These are phyloP conservation scores for Diaporthe nobilis DNA, from an alignment of 2,329 filamentous ascomycete genomes.

Conservation along the genomic window DNA sequence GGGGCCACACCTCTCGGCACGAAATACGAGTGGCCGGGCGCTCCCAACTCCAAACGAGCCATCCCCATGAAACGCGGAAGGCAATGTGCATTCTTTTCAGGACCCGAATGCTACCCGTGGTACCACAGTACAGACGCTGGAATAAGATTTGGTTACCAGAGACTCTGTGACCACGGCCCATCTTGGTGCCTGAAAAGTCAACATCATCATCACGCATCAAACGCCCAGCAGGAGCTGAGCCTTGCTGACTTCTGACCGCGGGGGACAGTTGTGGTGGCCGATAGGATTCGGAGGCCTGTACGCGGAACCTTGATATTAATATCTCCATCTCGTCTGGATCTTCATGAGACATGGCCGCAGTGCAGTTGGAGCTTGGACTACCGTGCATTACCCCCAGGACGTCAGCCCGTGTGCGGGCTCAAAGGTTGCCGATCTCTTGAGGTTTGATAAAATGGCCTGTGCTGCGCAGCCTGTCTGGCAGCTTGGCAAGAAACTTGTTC, in stretches of 20 bases:
- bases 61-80: constrained; percentile 19
- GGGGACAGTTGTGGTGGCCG: background rate
- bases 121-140: too few relatives aligned
- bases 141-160: constrained; percentile 10
- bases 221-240: background rate
- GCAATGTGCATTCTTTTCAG: background rate
- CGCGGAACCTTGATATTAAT: constrained; percentile 7
- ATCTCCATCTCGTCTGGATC: background rate
- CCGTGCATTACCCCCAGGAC: background rate
- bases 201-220: background rate
- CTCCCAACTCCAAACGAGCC: constrained; percentile 28
- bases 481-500: constrained; percentile 24
- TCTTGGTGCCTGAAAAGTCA: constrained; percentile 21
- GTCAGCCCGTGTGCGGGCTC: background rate
- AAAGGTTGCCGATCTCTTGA: constrained; percentile 2
- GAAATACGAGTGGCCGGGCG: constrained; percentile 3
- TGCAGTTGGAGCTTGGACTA: background rate
- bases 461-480: constrained; percentile 16
- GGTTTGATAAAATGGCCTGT: constrained; percentile 12
- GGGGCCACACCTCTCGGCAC: constrained; percentile 6
- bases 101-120: constrained; percentile 1
- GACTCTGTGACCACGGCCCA: background rate
- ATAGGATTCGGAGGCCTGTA: background rate
- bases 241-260: background rate
- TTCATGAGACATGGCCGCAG: background rate